Evolutionary conservation across 345 rosid species (phyloP).

Genomic region (Eutrema heterophyllum): DNA sequence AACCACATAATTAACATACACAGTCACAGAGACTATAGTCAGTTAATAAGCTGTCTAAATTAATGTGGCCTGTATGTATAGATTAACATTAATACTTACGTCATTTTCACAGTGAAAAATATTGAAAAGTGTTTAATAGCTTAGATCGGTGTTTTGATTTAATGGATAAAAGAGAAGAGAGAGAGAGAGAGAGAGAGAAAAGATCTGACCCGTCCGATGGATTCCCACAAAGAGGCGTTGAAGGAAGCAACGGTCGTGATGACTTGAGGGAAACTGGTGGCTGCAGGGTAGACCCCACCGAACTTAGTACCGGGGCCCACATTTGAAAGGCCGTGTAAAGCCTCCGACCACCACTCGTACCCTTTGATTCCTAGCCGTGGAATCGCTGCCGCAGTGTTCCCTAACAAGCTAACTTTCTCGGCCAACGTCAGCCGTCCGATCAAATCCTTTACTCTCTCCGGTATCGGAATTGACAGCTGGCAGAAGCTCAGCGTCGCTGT

Average conservation of each 20-base stretch:
- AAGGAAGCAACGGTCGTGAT: slow-evolving; percentile 87
- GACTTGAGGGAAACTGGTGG: slow-evolving; percentile 95
- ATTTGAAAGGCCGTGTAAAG: slow-evolving; percentile 84
- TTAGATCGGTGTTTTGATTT: neutral
- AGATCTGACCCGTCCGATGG: slow-evolving; percentile 67
- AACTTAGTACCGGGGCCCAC: slow-evolving; percentile 76
- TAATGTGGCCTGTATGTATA: neutral
- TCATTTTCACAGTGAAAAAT: slow-evolving; percentile 6
- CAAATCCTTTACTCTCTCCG: slow-evolving; percentile 58
- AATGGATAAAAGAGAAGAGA: slow-evolving; percentile 22
- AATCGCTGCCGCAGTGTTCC: slow-evolving; percentile 57
- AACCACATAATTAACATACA: neutral
- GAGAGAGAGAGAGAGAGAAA: neutral
- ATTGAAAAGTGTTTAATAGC: neutral
- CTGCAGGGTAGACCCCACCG: slow-evolving; percentile 56
- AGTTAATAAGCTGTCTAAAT: neutral
- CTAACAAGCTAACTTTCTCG: slow-evolving; percentile 68
- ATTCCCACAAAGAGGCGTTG: slow-evolving; percentile 77
- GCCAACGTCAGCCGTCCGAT: slow-evolving; percentile 59
- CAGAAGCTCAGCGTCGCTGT: slow-evolving; percentile 52
- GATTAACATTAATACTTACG: neutral
- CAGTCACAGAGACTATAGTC: neutral
- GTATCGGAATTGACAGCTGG: slow-evolving; percentile 38
- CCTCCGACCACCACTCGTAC: slow-evolving; percentile 99
- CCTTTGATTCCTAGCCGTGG: slow-evolving; percentile 74